Percentiles rank a stretch among this genome's conserved stretches.
Evolutionary conservation across 1,284 basidiomycete genomes (phyloP).

Genomic region (Rhodotorula glutinis): DNA sequence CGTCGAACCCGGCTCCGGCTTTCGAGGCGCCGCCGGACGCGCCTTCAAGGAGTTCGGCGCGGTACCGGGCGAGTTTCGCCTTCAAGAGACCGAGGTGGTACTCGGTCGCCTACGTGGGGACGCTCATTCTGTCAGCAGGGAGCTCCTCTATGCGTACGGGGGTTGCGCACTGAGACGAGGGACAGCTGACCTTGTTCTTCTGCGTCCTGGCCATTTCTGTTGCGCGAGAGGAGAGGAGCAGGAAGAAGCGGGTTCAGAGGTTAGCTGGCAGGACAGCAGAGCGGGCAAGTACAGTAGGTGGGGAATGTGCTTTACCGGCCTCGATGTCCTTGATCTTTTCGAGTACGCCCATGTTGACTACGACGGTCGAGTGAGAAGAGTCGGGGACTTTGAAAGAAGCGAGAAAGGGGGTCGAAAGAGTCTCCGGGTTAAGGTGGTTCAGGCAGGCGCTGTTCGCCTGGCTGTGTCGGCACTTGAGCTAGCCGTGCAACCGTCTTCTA

Average conservation of each 20-base stretch:
- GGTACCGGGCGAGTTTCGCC: constrained; percentile 71
- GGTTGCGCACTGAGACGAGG: background rate
- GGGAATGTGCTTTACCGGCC: background rate
- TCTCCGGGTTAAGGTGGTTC: background rate
- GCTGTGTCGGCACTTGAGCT: no score
- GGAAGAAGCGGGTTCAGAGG: no score
- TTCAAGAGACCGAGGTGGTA: constrained; percentile 83
- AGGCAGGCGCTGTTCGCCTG: no score
- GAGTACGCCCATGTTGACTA: background rate
- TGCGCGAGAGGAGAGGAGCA: background rate
- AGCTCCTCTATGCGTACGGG: background rate
- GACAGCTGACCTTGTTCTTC: constrained; percentile 47
- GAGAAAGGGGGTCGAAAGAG: background rate
- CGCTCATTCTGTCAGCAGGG: background rate
- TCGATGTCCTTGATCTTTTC: constrained; percentile 34
- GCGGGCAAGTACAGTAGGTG: no score
- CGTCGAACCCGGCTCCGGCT: constrained; percentile 62
- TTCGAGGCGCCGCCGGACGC: constrained; percentile 65
- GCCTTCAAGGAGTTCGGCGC: constrained; percentile 43
- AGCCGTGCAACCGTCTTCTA: no score
- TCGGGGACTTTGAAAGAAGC: background rate
- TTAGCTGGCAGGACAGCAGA: background rate
- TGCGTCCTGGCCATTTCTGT: constrained; percentile 49
- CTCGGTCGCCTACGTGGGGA: constrained; percentile 52
- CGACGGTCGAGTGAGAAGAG: background rate